Evolutionary conservation across 2,329 filamentous ascomycete genomes (phyloP).

Genomic region (Colletotrichum nymphaeae): DNA sequence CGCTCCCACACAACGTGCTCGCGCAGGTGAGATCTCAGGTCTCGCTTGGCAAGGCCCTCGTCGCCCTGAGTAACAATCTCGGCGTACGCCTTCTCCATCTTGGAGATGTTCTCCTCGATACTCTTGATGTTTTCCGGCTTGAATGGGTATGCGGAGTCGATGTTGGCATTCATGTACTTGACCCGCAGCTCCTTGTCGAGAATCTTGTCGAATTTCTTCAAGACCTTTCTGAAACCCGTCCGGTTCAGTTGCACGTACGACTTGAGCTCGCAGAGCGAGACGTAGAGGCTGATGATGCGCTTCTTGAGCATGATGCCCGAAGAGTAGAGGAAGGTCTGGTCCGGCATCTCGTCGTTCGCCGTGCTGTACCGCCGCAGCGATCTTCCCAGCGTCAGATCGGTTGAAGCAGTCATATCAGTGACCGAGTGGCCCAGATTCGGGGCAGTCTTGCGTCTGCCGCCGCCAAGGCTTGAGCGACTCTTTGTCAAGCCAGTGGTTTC

Average conservation of each 20-base stretch:
- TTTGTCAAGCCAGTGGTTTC: slow-evolving; percentile 67
- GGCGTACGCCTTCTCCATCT: slow-evolving; percentile 84
- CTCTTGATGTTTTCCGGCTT: slow-evolving; percentile 75
- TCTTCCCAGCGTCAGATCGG: slow-evolving; percentile 62
- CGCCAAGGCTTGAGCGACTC: slow-evolving; percentile 51
- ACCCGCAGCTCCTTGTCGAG: slow-evolving; percentile 83
- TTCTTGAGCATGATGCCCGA: slow-evolving; percentile 91
- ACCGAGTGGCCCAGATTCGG: slow-evolving; percentile 52
- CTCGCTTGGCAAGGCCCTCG: slow-evolving; percentile 79
- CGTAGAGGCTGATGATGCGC: slow-evolving; percentile 86
- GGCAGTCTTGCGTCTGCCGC: slow-evolving; percentile 50
- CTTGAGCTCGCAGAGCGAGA: slow-evolving; percentile 93
- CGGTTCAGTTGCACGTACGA: slow-evolving; percentile 96
- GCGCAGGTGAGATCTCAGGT: slow-evolving; percentile 88
- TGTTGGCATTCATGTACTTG: slow-evolving; percentile 78
- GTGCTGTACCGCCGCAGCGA: slow-evolving; percentile 72
- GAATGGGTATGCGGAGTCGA: slow-evolving; percentile 87
- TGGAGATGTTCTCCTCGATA: slow-evolving; percentile 77
- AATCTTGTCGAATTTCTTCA: slow-evolving; percentile 99
- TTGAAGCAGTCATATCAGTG: slow-evolving; percentile 71
- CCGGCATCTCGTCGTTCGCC: slow-evolving; percentile 81
- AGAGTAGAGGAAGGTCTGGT: slow-evolving; percentile 75
- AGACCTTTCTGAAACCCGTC: slow-evolving; percentile 94
- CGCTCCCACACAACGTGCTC: slow-evolving; percentile 99
- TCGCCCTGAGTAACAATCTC: slow-evolving; percentile 87